A percentile compares a stretch with the other conserved stretches of the same genome.
Conservation (phyloP, 805 yeast species). For the Millerozyma miso region DNA sequence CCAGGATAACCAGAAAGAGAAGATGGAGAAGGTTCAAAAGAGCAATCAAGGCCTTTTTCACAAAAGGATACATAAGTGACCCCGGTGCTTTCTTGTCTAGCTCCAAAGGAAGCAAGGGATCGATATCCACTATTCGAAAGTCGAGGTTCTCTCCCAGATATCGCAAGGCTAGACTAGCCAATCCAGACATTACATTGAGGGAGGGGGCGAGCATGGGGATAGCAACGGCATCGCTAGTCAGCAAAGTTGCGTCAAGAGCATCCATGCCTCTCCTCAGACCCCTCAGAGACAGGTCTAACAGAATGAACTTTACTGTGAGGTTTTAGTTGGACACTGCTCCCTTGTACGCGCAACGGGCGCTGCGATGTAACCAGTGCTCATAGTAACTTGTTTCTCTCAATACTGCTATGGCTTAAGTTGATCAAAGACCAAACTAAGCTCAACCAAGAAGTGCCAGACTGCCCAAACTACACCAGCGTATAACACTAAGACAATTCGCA, state of each 20-base stretch:
- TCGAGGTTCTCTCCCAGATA: slow-evolving; percentile 20
- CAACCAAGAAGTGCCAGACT: too few relatives aligned
- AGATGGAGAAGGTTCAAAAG: slow-evolving; percentile 28
- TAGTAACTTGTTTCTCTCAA: too few relatives aligned
- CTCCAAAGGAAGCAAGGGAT: slow-evolving; percentile 11
- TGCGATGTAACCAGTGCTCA: too few relatives aligned
- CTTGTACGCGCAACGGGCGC: too few relatives aligned
- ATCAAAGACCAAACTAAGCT: too few relatives aligned
- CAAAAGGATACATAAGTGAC: slow-evolving; percentile 23
- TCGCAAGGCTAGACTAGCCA: slow-evolving; percentile 9
- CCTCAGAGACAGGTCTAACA: slow-evolving; percentile 8
- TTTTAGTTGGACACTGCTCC: too few relatives aligned
- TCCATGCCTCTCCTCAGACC: slow-evolving; percentile 16
- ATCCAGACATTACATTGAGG: slow-evolving; percentile 12
- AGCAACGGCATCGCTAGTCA: slow-evolving; percentile 16
- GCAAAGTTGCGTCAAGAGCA: slow-evolving; percentile 16
- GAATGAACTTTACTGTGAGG: slow-evolving; percentile 14
- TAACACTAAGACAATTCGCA: not conserved
- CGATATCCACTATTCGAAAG: slow-evolving; percentile 21
- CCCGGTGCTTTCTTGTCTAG: slow-evolving; percentile 19
- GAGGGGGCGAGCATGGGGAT: slow-evolving; percentile 17
- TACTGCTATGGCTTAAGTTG: too few relatives aligned
- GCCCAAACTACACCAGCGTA: too few relatives aligned
- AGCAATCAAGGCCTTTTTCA: slow-evolving; percentile 23
- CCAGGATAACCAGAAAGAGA: slow-evolving; percentile 28